These are phyloP conservation scores for Colletotrichum horii DNA, from an alignment of 2,329 filamentous ascomycete species.

Conservation along the genomic window DNA sequence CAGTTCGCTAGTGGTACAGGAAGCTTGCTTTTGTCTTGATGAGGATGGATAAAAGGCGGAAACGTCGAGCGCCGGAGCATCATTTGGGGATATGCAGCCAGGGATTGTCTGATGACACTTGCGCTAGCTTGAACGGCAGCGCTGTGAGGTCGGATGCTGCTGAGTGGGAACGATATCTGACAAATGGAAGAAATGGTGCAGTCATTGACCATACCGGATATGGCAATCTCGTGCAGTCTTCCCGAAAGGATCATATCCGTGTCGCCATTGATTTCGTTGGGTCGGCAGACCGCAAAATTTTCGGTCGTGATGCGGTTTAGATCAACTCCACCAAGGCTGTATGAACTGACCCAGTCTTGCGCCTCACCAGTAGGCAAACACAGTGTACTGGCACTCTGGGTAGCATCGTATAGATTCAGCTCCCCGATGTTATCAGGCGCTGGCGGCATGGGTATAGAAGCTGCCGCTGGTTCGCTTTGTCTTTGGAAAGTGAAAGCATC, in stretches of 20 bases:
- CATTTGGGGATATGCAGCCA: conserved; percentile 10
- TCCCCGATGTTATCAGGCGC: background rate
- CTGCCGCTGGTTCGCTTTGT: background rate
- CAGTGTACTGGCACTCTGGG: background rate
- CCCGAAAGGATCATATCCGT: background rate
- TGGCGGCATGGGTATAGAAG: background rate
- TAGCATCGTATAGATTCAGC: background rate
- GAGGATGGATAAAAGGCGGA: conserved; percentile 15
- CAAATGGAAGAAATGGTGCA: background rate
- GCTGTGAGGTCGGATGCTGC: background rate
- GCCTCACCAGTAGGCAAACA: background rate
- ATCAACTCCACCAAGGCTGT: background rate
- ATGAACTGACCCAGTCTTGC: background rate
- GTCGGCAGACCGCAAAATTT: background rate
- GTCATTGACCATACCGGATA: background rate
- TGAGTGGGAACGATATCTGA: background rate
- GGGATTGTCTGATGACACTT: background rate
- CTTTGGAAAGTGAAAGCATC: background rate
- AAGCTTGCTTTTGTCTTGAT: background rate
- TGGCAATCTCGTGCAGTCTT: background rate
- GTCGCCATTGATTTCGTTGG: background rate
- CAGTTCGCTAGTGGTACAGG: conserved; percentile 9
- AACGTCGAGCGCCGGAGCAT: conserved; percentile 17
- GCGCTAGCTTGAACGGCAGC: background rate
- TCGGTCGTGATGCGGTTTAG: background rate